Base-by-base conservation (phyloP, 2,329 filamentous ascomycete species). In the Lecanosticta acicola region DNA sequence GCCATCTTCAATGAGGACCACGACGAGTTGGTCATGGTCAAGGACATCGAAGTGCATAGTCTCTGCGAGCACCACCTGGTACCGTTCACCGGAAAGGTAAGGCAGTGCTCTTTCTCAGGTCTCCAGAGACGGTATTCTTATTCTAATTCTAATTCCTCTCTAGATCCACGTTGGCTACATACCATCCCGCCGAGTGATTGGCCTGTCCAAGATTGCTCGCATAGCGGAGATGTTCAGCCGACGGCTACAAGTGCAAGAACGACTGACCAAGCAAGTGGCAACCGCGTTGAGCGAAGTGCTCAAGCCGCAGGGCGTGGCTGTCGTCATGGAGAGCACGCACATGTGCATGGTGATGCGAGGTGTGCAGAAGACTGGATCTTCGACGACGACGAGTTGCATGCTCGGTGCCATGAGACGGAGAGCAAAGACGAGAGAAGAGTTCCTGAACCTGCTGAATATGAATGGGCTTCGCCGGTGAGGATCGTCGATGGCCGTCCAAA, bases 111-210 rank as follows among this genome's bases (percentile, higher is more conserved):
- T 36, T 11, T 46, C 17, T 42, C 16, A 8, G 3, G 10, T 26
- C 14, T 36, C 2, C 2, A n/a, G 19, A 18, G 10, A 35, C 8
- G 24, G 16, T 9, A 37, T 7, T n/a, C n/a, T n/a, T n/a, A n/a
- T n/a, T n/a, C n/a, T n/a, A n/a, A n/a, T n/a, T n/a, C 34, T 11
- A 8, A 38, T 43, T 57, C 32, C 49, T 11, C 2, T n/a, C 3
- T 56, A 94, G 87, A 97, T 98, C 87, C 93, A 98, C 71, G 97
- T 98, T 59, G 93, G 90, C 48, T 98, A 98, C 69, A 97, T 98
- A 53, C 93, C 93, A 21, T 82, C 84, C 61, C 81, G 89, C 64
- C 83, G 90, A 48, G 90, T 98, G 42, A 88, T 98, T 51, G 93
- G 93, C 40, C 83, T 98, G 42, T 96, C 90, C 24, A 98, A 98